Percentiles rank a stretch among this genome's conserved stretches.
phyloP scores from a whole-genome alignment of 768 basidiomycete genomes.

The Auricularia cornea region DNA sequence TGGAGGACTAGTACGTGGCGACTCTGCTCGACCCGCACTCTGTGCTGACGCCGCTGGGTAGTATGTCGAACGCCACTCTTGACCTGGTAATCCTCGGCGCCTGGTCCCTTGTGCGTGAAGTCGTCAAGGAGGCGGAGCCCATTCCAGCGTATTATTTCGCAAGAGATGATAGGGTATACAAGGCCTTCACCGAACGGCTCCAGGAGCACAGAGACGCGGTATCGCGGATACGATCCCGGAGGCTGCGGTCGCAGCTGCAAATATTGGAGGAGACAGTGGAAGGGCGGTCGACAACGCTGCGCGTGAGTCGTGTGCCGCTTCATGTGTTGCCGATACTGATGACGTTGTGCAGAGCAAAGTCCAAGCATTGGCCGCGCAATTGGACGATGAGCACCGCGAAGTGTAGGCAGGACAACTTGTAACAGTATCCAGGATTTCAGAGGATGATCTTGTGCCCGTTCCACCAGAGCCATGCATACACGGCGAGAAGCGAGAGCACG shows the following conservation, averaged over 20 bases:
- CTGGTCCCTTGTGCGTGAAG: constrained; percentile 60
- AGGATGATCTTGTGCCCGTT: constrained; percentile 41
- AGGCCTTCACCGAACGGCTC: constrained; percentile 45
- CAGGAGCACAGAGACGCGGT: constrained; percentile 33
- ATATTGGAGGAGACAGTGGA: constrained; percentile 56
- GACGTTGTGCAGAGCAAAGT: constrained; percentile 44
- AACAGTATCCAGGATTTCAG: constrained; percentile 7
- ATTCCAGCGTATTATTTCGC: constrained; percentile 92
- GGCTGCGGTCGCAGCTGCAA: constrained; percentile 64
- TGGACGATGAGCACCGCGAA: constrained; percentile 40
- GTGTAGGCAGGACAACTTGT: neutral
- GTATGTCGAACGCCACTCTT: constrained; percentile 81
- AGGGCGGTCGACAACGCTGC: constrained; percentile 55
- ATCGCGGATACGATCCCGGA: constrained; percentile 24
- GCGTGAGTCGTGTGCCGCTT: constrained; percentile 35
- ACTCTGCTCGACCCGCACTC: neutral
- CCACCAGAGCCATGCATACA: constrained; percentile 56
- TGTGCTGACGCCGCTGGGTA: constrained; percentile 18
- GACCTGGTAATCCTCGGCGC: constrained; percentile 77
- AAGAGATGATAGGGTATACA: constrained; percentile 80
- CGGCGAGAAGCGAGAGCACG: constrained; percentile 42
- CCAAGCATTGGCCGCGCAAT: constrained; percentile 47
- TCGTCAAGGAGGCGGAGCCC: constrained; percentile 43
- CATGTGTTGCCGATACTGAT: constrained; percentile 6
- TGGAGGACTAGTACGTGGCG: constrained; percentile 79